Base-by-base conservation (phyloP, 768 basidiomycete species). In the Royoungia palumana region DNA sequence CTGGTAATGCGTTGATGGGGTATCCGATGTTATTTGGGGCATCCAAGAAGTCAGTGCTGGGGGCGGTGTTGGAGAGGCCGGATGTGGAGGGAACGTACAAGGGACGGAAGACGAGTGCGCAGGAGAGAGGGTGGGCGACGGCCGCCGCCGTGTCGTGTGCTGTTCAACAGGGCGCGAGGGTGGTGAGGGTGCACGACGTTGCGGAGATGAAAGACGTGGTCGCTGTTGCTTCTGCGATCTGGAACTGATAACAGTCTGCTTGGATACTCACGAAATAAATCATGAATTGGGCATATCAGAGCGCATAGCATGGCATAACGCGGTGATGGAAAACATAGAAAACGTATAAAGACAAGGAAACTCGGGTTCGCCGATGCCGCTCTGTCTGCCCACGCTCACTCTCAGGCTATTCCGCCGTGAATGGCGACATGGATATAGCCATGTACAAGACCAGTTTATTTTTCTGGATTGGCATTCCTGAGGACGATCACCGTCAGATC, bases 1-100 rank as follows among this genome's bases (percentile, higher is more conserved):
- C 50, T 17, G 66, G 66, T 36, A 87, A 85, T 51, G 70, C 73
- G 4, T 69, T 88, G 25, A 66, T 67, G 42, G 79, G 85, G 32
- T 79, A 83, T 62, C 80, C 87, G 1, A 68, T 75, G 17, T 74
- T 98, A 6, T 78, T 95, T 22, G 93, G 93, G 3, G 66, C 82
- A 1, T 94, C 91, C 10, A 73, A 85, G 41, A 98, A 98, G 64
- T 85, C 88, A 0, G 92, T 94, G 65, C 71, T 95, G 9, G 92
- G 91, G 0, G 65, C 68, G 2, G 72, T 92, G 19, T 74, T 92
- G 12, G 70, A 74, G 5, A 64, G 73, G 41, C 66, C 72, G 14
- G 77, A 80, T 7, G 54, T 58, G 4, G 62, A 59, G 17, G 69
- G 65, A 20, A 37, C 62, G 32, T 71, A 75, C 45, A 49, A 65